Base-by-base conservation (phyloP, 2,329 filamentous ascomycete species). In the Graphiopsis chlorocephala region DNA sequence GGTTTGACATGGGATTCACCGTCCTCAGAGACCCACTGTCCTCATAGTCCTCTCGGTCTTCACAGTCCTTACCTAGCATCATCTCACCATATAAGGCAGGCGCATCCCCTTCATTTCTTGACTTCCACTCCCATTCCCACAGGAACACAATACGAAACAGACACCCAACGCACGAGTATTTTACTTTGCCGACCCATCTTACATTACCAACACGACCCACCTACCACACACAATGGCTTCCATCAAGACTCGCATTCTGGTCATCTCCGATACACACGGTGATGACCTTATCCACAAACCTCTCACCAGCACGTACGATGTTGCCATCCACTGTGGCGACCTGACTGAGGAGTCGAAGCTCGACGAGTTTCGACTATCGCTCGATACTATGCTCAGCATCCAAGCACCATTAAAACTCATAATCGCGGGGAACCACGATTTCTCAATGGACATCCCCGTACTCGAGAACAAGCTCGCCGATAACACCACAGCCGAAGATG, bases 321-420 rank as follows among this genome's bases (percentile, higher is more conserved):
- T 80, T 7, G 67, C 78, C 0, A 71, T 81, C 2, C 76, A 81
- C 63, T 78, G 75, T 57, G 79, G 78, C 3, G 77, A 80, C 64
- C 65, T 80, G 2, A 79, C 78, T 0, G 68, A 73, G 42, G 65
- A 66, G 28, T 77, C 76, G 2, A 72, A 71, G 3, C 33, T 72
- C 0, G n/a, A 65, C 4, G 68, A 74, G n/a, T 78, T 76, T 67
- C 63, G 71, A n/a, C 64, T 66, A 3, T 67, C 74, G 7, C 50
- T 80, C 0, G 23, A 70, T 12, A 67, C 72, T 55, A 66, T 78
- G 15, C 64, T 66, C 26, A 17, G 53, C 0, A 68, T 76, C 48
- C 64, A 74, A 23, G 76, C 76, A 4, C 72, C 75, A 20, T 66
- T 77, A 8, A 76, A 77, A 52, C 72, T 79, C 2, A 74, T 78